Evolutionary conservation across 2,329 filamentous ascomycete genomes (phyloP).

Genomic region (Coleophoma crateriformis): DNA sequence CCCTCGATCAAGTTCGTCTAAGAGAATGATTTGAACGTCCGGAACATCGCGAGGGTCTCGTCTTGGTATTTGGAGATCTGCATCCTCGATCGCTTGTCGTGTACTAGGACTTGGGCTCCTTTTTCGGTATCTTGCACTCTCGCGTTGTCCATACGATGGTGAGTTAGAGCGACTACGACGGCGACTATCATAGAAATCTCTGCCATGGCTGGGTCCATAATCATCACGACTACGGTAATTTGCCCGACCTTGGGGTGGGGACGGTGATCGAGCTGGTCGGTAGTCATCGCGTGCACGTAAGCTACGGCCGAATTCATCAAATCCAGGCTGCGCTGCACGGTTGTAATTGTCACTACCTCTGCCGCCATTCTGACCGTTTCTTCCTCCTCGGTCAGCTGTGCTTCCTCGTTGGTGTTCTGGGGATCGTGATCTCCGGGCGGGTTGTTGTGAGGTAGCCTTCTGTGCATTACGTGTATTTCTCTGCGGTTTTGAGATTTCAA

Average conservation of each 20-base stretch:
- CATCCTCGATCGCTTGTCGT: conserved; percentile 48
- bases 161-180: conserved; percentile 64
- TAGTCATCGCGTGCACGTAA: conserved; percentile 58
- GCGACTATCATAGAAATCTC: conserved; percentile 26
- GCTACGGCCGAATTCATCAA: conserved; percentile 32
- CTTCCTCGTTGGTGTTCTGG: conserved; percentile 46
- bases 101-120: conserved; percentile 66
- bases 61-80: conserved; percentile 65
- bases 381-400: conserved; percentile 31
- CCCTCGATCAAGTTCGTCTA: conserved; percentile 71
- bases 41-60: conserved; percentile 72
- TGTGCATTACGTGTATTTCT: conserved; percentile 62
- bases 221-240: conserved; percentile 59
- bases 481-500: conserved; percentile 86
- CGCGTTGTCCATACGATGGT: conserved; percentile 40
- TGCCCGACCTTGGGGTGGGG: conserved; percentile 42
- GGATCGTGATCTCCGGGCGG: conserved; percentile 50
- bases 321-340: conserved; percentile 20
- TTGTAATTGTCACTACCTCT: conserved; percentile 36
- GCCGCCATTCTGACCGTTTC: conserved; percentile 28
- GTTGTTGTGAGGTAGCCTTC: conserved; percentile 1
- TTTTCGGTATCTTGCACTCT: conserved; percentile 52
- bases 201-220: conserved; percentile 36
- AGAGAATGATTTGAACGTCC: conserved; percentile 81
- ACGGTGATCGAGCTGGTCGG: conserved; percentile 54